These are phyloP conservation scores for Pseudocercospora cruenta DNA, from an alignment of 2,329 filamentous ascomycete genomes.

Conservation along the genomic window DNA sequence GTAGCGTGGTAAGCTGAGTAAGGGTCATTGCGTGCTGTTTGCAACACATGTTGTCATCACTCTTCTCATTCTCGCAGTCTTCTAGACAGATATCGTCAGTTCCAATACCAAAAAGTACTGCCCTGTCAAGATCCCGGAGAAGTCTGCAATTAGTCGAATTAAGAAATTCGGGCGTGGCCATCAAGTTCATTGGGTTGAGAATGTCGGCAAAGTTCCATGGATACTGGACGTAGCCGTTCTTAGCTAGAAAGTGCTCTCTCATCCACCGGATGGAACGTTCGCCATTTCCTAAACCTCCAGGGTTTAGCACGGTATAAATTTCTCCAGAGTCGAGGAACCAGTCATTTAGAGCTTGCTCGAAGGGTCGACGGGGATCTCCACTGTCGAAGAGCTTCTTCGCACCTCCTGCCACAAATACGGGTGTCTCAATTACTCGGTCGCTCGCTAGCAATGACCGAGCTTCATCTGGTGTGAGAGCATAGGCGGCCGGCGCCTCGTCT, in stretches of 20 bases:
- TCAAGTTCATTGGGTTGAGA: constrained; percentile 10
- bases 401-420: constrained; percentile 20
- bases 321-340: constrained; percentile 16
- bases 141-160: constrained; percentile 18
- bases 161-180: constrained; percentile 18
- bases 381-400: constrained; percentile 14
- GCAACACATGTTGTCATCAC: not conserved
- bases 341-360: constrained; percentile 16
- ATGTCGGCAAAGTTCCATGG: constrained; percentile 28
- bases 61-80: constrained; percentile 3
- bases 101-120: not conserved
- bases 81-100: constrained; percentile 8
- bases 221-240: not conserved
- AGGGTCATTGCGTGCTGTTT: constrained; percentile 7
- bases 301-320: not conserved
- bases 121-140: constrained; percentile 18
- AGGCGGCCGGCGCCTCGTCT: constrained; percentile 4
- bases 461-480: constrained; percentile 2
- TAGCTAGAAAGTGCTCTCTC: not conserved
- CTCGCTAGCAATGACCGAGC: constrained; percentile 15
- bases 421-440: constrained; percentile 4
- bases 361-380: constrained; percentile 8
- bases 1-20: constrained; percentile 5
- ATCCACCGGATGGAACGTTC: not conserved
- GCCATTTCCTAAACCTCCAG: not conserved